Conservation (phyloP, 2,329 filamentous ascomycete species). For the Arthroderma sp. region DNA sequence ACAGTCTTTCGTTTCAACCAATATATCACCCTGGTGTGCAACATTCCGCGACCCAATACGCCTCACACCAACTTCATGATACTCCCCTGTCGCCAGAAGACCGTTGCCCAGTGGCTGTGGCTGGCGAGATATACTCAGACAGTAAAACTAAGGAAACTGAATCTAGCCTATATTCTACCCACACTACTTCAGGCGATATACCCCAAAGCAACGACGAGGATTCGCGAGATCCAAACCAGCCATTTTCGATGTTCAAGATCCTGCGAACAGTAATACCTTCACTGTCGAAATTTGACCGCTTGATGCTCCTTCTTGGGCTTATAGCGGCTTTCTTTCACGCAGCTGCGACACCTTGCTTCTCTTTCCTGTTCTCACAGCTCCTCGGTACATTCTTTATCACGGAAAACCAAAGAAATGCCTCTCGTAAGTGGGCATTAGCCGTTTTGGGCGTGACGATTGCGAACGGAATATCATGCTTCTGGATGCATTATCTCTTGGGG, state of each 20-base stretch:
- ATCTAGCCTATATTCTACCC: neutral
- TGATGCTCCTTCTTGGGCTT: slow-evolving; percentile 47
- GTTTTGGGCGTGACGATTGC: slow-evolving; percentile 55
- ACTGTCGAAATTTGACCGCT: slow-evolving; percentile 39
- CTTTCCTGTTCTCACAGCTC: slow-evolving; percentile 60
- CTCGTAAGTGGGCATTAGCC: slow-evolving; percentile 54
- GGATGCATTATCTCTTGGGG: slow-evolving; percentile 60
- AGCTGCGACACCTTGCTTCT: slow-evolving; percentile 58
- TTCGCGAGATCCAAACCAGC: neutral
- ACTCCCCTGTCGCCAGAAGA: too few species aligned
- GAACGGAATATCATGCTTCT: slow-evolving; percentile 53
- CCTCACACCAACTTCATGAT: too few species aligned
- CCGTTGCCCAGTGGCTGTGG: neutral
- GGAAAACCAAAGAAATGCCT: slow-evolving; percentile 35
- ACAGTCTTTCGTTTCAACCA: neutral
- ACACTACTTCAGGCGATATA: neutral
- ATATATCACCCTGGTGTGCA: neutral
- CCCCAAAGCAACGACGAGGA: neutral
- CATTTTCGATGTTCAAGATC: slow-evolving; percentile 39
- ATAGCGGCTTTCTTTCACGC: slow-evolving; percentile 52
- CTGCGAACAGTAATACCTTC: slow-evolving; percentile 58
- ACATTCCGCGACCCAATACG: too few species aligned
- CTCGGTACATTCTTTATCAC: slow-evolving; percentile 54
- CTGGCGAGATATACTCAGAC: neutral
- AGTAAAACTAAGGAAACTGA: neutral